phyloP scores from a whole-genome alignment of 1,139 yeast species.

The Saccharomyces pastorianus region DNA sequence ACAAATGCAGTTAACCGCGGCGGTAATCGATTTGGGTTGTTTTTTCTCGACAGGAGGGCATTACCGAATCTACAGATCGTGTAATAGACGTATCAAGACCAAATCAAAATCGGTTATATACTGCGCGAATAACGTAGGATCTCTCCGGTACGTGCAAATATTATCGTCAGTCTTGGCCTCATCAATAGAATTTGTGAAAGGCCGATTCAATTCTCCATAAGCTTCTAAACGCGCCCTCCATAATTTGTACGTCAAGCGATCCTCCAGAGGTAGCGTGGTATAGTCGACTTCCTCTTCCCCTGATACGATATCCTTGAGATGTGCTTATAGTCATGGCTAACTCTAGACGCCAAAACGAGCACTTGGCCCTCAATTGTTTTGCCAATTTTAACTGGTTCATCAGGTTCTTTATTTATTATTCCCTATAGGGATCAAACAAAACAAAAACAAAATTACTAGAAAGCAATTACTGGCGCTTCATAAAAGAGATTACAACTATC shows the following conservation, averaged over 20 bases:
- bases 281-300: conserved; percentile 50
- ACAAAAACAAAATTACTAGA: not conserved
- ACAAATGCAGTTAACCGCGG: conserved; percentile 49
- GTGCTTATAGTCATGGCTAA: not conserved
- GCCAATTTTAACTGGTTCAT: not conserved
- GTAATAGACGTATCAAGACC: conserved; percentile 56
- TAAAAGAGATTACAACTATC: not conserved
- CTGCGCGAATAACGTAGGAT: conserved; percentile 47
- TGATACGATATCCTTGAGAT: conserved; percentile 4
- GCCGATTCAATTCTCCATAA: conserved; percentile 55
- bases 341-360: not conserved
- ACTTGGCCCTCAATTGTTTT: not conserved
- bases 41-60: conserved; percentile 56
- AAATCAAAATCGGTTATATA: conserved; percentile 74
- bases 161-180: conserved; percentile 49
- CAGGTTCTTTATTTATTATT: not conserved
- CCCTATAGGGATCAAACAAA: not conserved
- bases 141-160: conserved; percentile 43
- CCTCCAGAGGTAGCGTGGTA: conserved; percentile 54
- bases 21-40: conserved; percentile 74
- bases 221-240: conserved; percentile 92
- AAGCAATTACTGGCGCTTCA: not conserved
- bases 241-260: conserved; percentile 57
- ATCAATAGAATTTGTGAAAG: conserved; percentile 35
- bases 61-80: conserved; percentile 51